phyloP scores from a whole-genome alignment of 164 flowering plant genomes.

The Protea cynaroides region DNA sequence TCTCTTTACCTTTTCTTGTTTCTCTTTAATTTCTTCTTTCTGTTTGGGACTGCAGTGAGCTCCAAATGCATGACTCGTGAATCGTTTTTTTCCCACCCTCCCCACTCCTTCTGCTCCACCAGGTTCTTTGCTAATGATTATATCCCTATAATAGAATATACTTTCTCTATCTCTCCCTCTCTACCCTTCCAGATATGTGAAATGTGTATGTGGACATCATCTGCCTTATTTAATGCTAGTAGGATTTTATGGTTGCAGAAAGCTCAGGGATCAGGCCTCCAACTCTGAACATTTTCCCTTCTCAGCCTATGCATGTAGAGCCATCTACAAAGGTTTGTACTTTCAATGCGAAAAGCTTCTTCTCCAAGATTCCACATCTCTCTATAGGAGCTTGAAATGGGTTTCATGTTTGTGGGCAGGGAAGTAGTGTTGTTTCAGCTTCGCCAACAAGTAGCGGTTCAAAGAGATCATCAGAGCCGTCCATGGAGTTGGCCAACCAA shows the following conservation, averaged over 20 bases:
- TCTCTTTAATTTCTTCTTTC: constrained; percentile 15
- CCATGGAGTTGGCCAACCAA: constrained; percentile 67
- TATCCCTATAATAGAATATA: constrained; percentile 5
- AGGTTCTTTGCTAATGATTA: constrained; percentile 12
- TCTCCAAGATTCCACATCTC: not conserved
- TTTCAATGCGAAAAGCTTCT: not conserved
- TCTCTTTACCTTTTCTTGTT: not conserved
- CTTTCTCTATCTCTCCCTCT: constrained; percentile 1
- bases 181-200: not conserved
- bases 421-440: constrained; percentile 41
- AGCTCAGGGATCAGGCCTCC: constrained; percentile 79
- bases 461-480: constrained; percentile 63
- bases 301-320: constrained; percentile 98
- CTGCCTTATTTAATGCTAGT: constrained; percentile 7
- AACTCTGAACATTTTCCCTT: constrained; percentile 95
- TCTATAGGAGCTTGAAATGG: not conserved
- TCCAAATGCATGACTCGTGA: constrained; percentile 31
- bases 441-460: constrained; percentile 43
- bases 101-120: constrained; percentile 10
- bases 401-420: constrained; percentile 29
- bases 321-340: constrained; percentile 44
- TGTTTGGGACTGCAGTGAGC: constrained; percentile 17
- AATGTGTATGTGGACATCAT: not conserved
- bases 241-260: constrained; percentile 37
- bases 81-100: constrained; percentile 7